Percentiles rank a stretch among this genome's conserved stretches.
These are phyloP conservation scores for Aspergillus vadensis DNA, from an alignment of 2,329 filamentous ascomycete species.

Conservation along the genomic window DNA sequence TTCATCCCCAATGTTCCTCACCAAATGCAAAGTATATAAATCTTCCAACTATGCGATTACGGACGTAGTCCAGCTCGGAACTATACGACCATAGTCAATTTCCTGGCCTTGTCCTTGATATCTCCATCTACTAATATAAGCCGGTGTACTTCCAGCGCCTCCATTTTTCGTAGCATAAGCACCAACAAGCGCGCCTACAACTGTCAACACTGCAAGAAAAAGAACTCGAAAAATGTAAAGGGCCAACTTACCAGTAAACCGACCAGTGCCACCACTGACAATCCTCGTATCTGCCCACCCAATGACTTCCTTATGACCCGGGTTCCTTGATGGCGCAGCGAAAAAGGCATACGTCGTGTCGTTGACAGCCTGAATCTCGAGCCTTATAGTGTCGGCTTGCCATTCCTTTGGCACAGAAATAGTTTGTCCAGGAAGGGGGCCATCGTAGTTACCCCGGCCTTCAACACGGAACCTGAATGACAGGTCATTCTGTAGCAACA, in stretches of 20 bases:
- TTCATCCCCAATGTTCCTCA: no score
- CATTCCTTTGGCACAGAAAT: not conserved
- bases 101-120: slow-evolving; percentile 13
- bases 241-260: slow-evolving; percentile 10
- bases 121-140: slow-evolving; percentile 12
- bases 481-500: not conserved
- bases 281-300: slow-evolving; percentile 4
- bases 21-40: not conserved
- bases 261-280: slow-evolving; percentile 10
- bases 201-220: not conserved
- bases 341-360: slow-evolving; percentile 9
- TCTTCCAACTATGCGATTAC: not conserved
- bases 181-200: slow-evolving; percentile 4
- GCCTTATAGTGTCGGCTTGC: not conserved
- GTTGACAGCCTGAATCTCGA: slow-evolving; percentile 2
- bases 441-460: slow-evolving; percentile 6
- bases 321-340: not conserved
- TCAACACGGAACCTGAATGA: not conserved
- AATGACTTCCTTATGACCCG: not conserved
- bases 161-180: slow-evolving; percentile 1
- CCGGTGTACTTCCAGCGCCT: not conserved
- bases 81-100: slow-evolving; percentile 6
- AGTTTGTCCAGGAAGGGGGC: not conserved
- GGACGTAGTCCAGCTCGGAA: slow-evolving; percentile 2
- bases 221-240: not conserved